Percentiles rank a stretch among this genome's conserved stretches.
These are phyloP conservation scores for Ganoderma meredithae DNA, from an alignment of 1,284 basidiomycete species.

Conservation along the genomic window DNA sequence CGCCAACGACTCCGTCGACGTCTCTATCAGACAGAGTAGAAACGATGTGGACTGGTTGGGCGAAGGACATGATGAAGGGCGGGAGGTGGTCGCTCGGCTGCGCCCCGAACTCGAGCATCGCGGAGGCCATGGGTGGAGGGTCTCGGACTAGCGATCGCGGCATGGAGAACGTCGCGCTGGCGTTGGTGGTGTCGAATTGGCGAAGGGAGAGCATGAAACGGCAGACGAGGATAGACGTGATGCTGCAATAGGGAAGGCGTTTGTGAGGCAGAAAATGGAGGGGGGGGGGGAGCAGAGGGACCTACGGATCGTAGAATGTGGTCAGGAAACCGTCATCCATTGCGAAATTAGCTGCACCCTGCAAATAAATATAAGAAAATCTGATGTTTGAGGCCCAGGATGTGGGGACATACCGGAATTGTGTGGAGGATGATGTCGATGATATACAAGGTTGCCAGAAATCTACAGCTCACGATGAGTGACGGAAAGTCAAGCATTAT, in stretches of 20 bases:
- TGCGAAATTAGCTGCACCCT: neutral
- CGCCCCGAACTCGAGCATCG: neutral
- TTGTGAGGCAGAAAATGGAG: no score
- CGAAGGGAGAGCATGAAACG: neutral
- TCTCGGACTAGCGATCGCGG: neutral
- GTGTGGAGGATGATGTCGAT: neutral
- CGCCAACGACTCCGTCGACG: neutral
- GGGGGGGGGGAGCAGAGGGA: no score
- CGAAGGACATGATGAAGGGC: neutral
- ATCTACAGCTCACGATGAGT: neutral
- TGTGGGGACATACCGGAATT: neutral
- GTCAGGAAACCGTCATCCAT: neutral
- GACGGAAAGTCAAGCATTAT: no score
- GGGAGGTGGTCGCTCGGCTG: neutral
- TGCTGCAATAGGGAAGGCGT: neutral
- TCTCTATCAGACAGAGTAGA: neutral
- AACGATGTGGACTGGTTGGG: neutral
- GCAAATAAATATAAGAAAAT: no score
- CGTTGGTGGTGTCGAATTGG: neutral
- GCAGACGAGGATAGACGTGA: neutral
- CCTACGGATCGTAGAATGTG: neutral
- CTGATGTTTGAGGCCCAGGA: no score
- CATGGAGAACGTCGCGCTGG: neutral
- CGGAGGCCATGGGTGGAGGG: neutral
- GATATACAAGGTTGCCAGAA: neutral